phyloP scores from a whole-genome alignment of 1,284 basidiomycete genomes.

The Pyrrhoderma noxium region DNA sequence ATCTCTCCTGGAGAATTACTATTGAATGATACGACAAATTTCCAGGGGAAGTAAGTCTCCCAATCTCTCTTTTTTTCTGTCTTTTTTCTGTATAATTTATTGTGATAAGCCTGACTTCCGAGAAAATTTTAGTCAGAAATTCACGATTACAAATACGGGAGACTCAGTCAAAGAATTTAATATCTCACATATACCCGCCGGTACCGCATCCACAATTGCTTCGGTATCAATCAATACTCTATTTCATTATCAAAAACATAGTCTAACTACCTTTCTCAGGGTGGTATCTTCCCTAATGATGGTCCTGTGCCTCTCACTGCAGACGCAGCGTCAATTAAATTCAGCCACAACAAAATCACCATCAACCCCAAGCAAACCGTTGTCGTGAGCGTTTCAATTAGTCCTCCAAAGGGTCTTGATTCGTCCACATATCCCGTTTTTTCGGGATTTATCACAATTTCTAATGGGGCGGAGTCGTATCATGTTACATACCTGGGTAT shows the following conservation, averaged over 20 bases:
- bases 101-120: no score
- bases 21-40: slow-evolving; percentile 65
- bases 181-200: slow-evolving; percentile 46
- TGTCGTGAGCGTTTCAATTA: slow-evolving; percentile 29
- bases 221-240: slow-evolving; percentile 22
- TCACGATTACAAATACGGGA: slow-evolving; percentile 43
- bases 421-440: slow-evolving; percentile 46
- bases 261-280: slow-evolving; percentile 16
- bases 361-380: slow-evolving; percentile 29
- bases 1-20: slow-evolving; percentile 54
- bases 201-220: slow-evolving; percentile 42
- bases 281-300: slow-evolving; percentile 33
- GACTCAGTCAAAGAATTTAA: slow-evolving; percentile 35
- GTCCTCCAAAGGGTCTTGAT: slow-evolving; percentile 39
- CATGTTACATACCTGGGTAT: slow-evolving; percentile 48
- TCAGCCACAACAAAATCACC: slow-evolving; percentile 29
- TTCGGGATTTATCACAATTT: slow-evolving; percentile 51
- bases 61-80: slow-evolving; percentile 12
- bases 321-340: slow-evolving; percentile 37
- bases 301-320: slow-evolving; percentile 46
- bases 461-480: slow-evolving; percentile 33
- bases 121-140: slow-evolving; percentile 33
- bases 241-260: not conserved
- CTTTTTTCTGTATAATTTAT: not conserved
- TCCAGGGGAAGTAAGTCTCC: slow-evolving; percentile 36